Conservation (phyloP, 2,329 filamentous ascomycete species). For the Diaporthe sp. region DNA sequence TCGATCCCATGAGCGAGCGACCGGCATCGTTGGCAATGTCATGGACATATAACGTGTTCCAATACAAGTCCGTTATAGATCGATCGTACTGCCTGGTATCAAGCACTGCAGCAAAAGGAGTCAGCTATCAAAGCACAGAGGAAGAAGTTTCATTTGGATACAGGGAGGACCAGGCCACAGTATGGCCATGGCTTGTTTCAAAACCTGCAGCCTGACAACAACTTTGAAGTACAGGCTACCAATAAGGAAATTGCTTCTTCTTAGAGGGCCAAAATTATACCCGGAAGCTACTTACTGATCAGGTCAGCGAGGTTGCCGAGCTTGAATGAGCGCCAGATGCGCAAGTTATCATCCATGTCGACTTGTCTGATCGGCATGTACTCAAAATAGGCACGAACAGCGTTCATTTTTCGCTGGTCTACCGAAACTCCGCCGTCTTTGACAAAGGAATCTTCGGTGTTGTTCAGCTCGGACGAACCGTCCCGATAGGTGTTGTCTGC, state of each 20-base stretch:
- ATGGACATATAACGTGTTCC: conserved; percentile 74
- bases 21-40: conserved; percentile 76
- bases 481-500: conserved; percentile 76
- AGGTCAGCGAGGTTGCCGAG: conserved; percentile 77
- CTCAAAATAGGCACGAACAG: conserved; percentile 78
- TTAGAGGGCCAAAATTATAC: too few species aligned
- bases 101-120: conserved; percentile 57
- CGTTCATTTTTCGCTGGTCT: conserved; percentile 82
- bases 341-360: conserved; percentile 77
- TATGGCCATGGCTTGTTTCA: too few species aligned
- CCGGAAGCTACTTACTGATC: conserved; percentile 54
- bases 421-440: conserved; percentile 72
- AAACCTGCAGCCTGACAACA: too few species aligned
- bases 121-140: too few species aligned
- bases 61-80: conserved; percentile 69
- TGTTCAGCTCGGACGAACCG: conserved; percentile 72
- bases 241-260: too few species aligned
- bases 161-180: too few species aligned
- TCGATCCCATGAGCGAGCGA: conserved; percentile 78
- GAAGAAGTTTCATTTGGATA: too few species aligned
- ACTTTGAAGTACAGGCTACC: too few species aligned
- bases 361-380: conserved; percentile 75
- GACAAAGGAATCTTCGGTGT: conserved; percentile 76
- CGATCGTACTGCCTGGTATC: conserved; percentile 80
- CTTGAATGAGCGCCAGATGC: conserved; percentile 77